Evolutionary conservation across 257 asterid species (phyloP).

Genomic region (Fraxinus americana): DNA sequence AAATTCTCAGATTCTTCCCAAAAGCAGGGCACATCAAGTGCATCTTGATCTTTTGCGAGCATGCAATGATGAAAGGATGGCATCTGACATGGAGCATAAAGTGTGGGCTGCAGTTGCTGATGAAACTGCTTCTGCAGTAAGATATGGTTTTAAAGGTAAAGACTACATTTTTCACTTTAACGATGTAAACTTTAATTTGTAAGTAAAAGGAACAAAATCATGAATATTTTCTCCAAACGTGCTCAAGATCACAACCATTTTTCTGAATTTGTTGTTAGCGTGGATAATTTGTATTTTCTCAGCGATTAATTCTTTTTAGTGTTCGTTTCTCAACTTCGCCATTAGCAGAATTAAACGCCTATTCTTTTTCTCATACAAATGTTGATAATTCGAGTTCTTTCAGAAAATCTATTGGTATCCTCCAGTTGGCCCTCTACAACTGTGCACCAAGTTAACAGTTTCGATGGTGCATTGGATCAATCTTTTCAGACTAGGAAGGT

Average conservation of each 20-base stretch:
- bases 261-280: slow-evolving; percentile 6
- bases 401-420: slow-evolving; percentile 51
- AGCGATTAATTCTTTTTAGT: neutral
- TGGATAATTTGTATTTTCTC: neutral
- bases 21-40: slow-evolving; percentile 90
- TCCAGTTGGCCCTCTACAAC: slow-evolving; percentile 30
- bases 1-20: slow-evolving; percentile 85
- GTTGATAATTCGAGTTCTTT: slow-evolving; percentile 24
- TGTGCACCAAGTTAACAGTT: slow-evolving; percentile 35
- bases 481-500: slow-evolving; percentile 58
- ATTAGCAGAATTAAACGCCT: neutral
- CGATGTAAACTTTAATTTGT: slow-evolving; percentile 21
- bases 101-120: slow-evolving; percentile 89
- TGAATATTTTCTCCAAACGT: slow-evolving; percentile 22
- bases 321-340: slow-evolving; percentile 16
- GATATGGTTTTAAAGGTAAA: slow-evolving; percentile 81
- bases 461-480: slow-evolving; percentile 36
- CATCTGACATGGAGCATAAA: slow-evolving; percentile 62
- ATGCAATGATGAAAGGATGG: slow-evolving; percentile 63
- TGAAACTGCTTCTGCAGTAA: slow-evolving; percentile 96
- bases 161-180: slow-evolving; percentile 7
- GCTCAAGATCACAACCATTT: slow-evolving; percentile 6
- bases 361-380: slow-evolving; percentile 14
- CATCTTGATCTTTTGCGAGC: slow-evolving; percentile 83
- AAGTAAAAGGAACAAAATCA: neutral